phyloP scores from a whole-genome alignment of 371 early-diverging fungal species.

The Rhizopus sp. region DNA sequence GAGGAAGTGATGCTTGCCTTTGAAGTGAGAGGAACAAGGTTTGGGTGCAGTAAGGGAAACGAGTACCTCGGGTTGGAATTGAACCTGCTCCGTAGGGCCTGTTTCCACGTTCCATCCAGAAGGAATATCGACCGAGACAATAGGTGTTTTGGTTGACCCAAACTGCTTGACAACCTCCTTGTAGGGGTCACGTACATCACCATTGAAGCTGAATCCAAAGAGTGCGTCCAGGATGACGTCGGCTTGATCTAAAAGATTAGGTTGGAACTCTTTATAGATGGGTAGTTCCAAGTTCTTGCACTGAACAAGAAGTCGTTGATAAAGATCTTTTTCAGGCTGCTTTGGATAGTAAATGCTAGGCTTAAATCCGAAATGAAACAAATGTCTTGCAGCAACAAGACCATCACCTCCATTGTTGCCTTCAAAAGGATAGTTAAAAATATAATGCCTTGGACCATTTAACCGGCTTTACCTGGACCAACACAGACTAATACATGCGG shows the following conservation, averaged over 20 bases:
- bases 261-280: slow-evolving; percentile 37
- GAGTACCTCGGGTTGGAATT: slow-evolving; percentile 75
- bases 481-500: slow-evolving; percentile 73
- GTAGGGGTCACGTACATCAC: slow-evolving; percentile 81
- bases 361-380: slow-evolving; percentile 84
- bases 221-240: slow-evolving; percentile 86
- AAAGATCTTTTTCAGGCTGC: slow-evolving; percentile 66
- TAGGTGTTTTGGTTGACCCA: slow-evolving; percentile 53
- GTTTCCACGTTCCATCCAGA: slow-evolving; percentile 93
- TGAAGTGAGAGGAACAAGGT: slow-evolving; percentile 64
- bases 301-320: slow-evolving; percentile 69
- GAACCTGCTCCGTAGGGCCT: slow-evolving; percentile 54
- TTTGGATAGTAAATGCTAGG: slow-evolving; percentile 83
- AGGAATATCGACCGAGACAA: slow-evolving; percentile 89
- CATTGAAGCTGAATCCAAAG: slow-evolving; percentile 93
- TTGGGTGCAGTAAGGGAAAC: slow-evolving; percentile 94
- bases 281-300: slow-evolving; percentile 70
- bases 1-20: slow-evolving; percentile 79
- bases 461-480: slow-evolving; percentile 66
- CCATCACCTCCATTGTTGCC: slow-evolving; percentile 97
- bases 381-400: slow-evolving; percentile 87
- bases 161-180: slow-evolving; percentile 61
- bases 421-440: not conserved
- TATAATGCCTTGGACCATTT: too few species aligned
- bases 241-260: slow-evolving; percentile 18